Base-by-base conservation (phyloP, 2,329 filamentous ascomycete species). In the Colletotrichum caudatum region DNA sequence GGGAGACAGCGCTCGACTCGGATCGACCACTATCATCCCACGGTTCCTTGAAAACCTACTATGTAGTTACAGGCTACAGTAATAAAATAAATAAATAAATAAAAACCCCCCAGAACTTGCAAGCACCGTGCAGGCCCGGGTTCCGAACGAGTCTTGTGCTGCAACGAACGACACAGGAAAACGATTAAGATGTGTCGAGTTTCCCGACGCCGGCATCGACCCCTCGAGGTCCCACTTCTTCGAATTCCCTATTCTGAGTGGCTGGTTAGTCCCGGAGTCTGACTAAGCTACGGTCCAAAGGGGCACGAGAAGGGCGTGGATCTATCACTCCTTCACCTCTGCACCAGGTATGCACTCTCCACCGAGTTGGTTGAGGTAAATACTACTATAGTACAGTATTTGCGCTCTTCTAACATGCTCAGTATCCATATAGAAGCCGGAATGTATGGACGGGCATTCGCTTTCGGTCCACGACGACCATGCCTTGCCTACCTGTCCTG, bases 281-380 rank as follows among this genome's bases (percentile, higher is more conserved):
- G 68, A 70, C 50, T 70, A 62, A 70, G 68, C 48, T 6, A 4
- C 20, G 16, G 7, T 33, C 20, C n/a, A 41, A 16, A 33, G 51
- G 48, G n/a, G 46, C 63, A 26, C 6, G 33, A 23, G 1, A 7
- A 5, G 29, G 33, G 53, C 12, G 53, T 37, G 51, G 26, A 5
- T 37, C 20, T 56, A 56, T 37, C 33, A 11, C 9, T 1, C 4
- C 20, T 50, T 12, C 3, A 5, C n/a, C 4, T 50, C 11, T 11
- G 12, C 5, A 37, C 6, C 2, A 44, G 41, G 41, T 44, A 44
- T 2, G 14, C 14, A 18, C 16, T 4, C 29, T 4, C 29, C 29
- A 37, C 35, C 35, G 8, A 9, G 35, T 5, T 37, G 9, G 35
- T 8, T 11, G 35, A 29, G 35, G 6, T 9, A 37, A 9, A 37